A percentile compares a stretch with the other conserved stretches of the same genome.
phyloP scores from a whole-genome alignment of 257 asterid species.

The Lycium ferocissimum region DNA sequence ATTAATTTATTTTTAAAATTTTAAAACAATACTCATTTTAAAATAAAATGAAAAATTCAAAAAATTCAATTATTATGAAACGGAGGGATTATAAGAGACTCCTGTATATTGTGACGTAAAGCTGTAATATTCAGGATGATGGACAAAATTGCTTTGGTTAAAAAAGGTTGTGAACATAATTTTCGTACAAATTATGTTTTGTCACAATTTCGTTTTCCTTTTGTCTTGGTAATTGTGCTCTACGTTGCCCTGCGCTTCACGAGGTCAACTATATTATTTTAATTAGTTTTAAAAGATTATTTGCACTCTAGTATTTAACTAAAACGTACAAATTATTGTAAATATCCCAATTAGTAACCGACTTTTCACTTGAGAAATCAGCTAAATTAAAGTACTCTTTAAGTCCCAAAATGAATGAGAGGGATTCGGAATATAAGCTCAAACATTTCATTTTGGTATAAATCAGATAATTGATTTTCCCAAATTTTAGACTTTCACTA shows the following conservation, averaged over 20 bases:
- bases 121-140: not conserved
- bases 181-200: not conserved
- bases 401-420: not conserved
- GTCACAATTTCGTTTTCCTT: not conserved
- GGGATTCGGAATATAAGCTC: too few species aligned
- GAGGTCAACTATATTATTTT: slow-evolving; percentile 8
- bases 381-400: not conserved
- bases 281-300: not conserved
- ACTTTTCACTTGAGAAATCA: not conserved
- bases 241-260: not conserved
- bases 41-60: too few species aligned
- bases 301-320: not conserved
- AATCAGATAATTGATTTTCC: not conserved
- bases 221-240: not conserved
- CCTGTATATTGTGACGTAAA: not conserved
- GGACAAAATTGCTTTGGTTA: not conserved
- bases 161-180: not conserved
- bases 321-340: not conserved
- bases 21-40: too few species aligned
- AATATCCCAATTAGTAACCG: not conserved
- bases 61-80: too few species aligned
- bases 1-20: too few species aligned
- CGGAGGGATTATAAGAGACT: not conserved
- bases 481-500: not conserved
- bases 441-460: not conserved